These are phyloP conservation scores for Candida smagusa DNA, from an alignment of 1,139 yeast species.

Conservation along the genomic window DNA sequence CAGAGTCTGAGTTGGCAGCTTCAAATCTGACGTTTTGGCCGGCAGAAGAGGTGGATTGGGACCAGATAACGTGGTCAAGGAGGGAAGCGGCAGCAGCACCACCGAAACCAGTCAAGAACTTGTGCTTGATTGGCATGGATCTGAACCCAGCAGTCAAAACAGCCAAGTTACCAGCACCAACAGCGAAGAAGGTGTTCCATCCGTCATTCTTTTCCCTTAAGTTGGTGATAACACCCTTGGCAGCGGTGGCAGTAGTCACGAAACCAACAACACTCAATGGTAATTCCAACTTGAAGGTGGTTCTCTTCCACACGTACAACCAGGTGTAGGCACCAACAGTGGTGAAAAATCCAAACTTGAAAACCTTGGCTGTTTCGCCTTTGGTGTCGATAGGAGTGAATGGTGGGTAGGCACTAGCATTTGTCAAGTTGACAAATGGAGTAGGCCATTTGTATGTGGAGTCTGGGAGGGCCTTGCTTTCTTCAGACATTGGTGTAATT, in stretches of 20 bases:
- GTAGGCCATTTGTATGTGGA: conserved; percentile 42
- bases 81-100: conserved; percentile 42
- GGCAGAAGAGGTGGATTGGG: conserved; percentile 42
- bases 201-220: conserved; percentile 49
- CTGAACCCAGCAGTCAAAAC: conserved; percentile 42
- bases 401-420: conserved; percentile 42
- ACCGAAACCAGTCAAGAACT: conserved; percentile 38
- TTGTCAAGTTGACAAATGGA: conserved; percentile 40
- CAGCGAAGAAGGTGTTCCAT: conserved; percentile 49
- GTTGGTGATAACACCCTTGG: conserved; percentile 40
- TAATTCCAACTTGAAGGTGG: conserved; percentile 41
- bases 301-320: conserved; percentile 47
- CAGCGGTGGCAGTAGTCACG: conserved; percentile 42
- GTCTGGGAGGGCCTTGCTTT: conserved; percentile 26
- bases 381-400: conserved; percentile 46
- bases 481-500: conserved; percentile 17
- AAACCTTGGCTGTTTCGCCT: conserved; percentile 38
- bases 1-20: conserved; percentile 34
- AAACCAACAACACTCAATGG: conserved; percentile 42
- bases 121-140: conserved; percentile 42
- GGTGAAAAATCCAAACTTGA: conserved; percentile 41
- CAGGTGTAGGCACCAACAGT: conserved; percentile 49
- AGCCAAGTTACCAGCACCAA: conserved; percentile 41
- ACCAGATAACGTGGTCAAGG: conserved; percentile 41
- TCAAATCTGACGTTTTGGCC: conserved; percentile 36